Conservation (phyloP, 192 early-diverging fungal genomes). For the Coemansia sp. region DNA sequence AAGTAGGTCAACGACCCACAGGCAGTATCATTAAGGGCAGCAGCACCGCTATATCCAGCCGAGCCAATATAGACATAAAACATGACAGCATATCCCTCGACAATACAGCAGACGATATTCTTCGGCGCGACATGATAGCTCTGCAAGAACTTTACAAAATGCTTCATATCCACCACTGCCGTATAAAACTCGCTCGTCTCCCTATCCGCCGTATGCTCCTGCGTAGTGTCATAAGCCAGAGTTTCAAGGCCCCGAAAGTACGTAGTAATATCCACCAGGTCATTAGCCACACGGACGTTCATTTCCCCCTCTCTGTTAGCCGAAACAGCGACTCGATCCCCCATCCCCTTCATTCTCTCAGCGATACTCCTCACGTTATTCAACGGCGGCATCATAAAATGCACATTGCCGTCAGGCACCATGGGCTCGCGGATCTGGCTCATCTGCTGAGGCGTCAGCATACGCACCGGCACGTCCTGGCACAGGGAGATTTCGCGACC, state of each 20-base stretch:
- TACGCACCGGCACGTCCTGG: constrained; percentile 65
- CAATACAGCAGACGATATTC: constrained; percentile 70
- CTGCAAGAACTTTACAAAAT: constrained; percentile 76
- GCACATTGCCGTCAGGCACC: constrained; percentile 61
- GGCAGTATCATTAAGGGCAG: constrained; percentile 33
- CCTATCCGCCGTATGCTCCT: constrained; percentile 30
- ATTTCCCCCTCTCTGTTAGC: constrained; percentile 73
- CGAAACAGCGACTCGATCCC: constrained; percentile 62
- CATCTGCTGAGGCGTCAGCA: constrained; percentile 56
- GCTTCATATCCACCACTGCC: constrained; percentile 66
- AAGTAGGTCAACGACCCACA: constrained; percentile 52
- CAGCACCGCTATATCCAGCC: constrained; percentile 26
- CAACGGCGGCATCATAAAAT: constrained; percentile 78
- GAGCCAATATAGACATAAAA: constrained; percentile 55
- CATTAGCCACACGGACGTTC: constrained; percentile 58
- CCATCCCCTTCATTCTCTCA: constrained; percentile 64
- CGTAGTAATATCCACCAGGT: constrained; percentile 60
- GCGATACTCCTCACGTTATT: constrained; percentile 62
- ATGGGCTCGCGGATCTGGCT: constrained; percentile 61
- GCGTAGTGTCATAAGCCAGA: constrained; percentile 57
- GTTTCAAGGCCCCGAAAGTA: constrained; percentile 61
- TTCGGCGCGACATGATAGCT: constrained; percentile 74
- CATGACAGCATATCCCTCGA: constrained; percentile 50
- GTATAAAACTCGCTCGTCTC: constrained; percentile 58
- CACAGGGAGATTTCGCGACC: constrained; percentile 35